These are phyloP conservation scores for Trametes pubescens DNA, from an alignment of 1,284 basidiomycete species.

Conservation along the genomic window DNA sequence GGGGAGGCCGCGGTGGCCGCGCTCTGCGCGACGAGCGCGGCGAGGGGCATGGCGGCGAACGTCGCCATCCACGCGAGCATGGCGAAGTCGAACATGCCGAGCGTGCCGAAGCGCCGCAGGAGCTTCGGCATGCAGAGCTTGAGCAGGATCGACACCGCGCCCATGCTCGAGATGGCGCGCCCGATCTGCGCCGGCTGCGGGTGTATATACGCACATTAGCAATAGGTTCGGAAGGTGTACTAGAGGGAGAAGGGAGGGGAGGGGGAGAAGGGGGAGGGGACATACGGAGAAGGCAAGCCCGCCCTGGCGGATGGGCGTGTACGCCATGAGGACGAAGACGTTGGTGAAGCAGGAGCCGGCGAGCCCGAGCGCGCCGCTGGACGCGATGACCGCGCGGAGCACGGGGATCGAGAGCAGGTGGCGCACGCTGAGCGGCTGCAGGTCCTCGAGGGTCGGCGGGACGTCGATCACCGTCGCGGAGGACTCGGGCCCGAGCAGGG, in stretches of 20 bases:
- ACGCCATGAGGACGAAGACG: constrained; percentile 72
- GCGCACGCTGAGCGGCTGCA: constrained; percentile 36
- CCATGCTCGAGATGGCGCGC: constrained; percentile 57
- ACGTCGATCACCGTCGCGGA: constrained; percentile 26
- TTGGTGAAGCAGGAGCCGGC: constrained; percentile 65
- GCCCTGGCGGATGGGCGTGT: constrained; percentile 62
- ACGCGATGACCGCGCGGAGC: constrained; percentile 59
- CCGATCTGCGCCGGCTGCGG: constrained; percentile 66
- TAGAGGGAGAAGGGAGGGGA: neutral
- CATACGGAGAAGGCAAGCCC: constrained; percentile 66
- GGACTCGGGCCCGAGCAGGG: constrained; percentile 23
- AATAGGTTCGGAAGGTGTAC: neutral
- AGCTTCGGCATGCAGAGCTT: constrained; percentile 48
- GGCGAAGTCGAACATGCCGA: constrained; percentile 43
- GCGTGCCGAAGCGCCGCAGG: constrained; percentile 44
- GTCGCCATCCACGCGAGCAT: constrained; percentile 47
- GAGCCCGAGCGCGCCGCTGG: constrained; percentile 67
- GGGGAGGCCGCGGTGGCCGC: constrained; percentile 14
- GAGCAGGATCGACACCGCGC: constrained; percentile 47
- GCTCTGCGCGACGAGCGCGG: constrained; percentile 40
- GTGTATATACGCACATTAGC: neutral
- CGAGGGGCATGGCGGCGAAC: constrained; percentile 46
- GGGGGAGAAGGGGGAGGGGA: constrained; percentile 11
- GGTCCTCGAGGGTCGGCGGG: constrained; percentile 10
- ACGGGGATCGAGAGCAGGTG: constrained; percentile 58